phyloP scores from a whole-genome alignment of 2,329 filamentous ascomycete genomes.

The Canariomyces notabilis region DNA sequence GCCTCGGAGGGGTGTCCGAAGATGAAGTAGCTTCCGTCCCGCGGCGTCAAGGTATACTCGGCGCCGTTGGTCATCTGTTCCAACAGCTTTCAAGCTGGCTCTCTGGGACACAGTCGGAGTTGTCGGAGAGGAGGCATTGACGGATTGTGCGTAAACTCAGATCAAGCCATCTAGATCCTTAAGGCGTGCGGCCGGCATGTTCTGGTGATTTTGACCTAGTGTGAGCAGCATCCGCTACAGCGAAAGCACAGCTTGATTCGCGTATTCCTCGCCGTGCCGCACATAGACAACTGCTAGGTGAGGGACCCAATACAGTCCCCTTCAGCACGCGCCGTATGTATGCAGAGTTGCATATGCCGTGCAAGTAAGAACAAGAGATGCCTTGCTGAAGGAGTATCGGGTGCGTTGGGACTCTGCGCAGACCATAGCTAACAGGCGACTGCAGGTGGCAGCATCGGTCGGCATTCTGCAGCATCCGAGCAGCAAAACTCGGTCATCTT shows the following conservation, averaged over 20 bases:
- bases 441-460: background rate
- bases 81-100: too few relatives aligned
- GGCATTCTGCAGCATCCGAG: background rate
- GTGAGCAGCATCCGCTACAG: constrained; percentile 6
- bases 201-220: constrained; percentile 3
- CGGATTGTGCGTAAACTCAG: too few relatives aligned
- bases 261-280: constrained; percentile 16
- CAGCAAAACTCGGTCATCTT: background rate
- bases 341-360: background rate
- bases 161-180: too few relatives aligned
- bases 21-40: too few relatives aligned
- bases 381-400: background rate
- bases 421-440: background rate
- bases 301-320: background rate
- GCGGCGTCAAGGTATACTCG: too few relatives aligned
- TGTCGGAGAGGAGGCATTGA: too few relatives aligned
- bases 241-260: constrained; percentile 10
- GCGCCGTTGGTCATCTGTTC: too few relatives aligned
- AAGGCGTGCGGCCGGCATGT: constrained; percentile 2
- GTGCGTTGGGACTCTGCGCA: background rate
- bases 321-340: constrained; percentile 2
- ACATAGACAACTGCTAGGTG: constrained; percentile 5
- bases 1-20: too few relatives aligned
- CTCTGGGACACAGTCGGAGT: too few relatives aligned
- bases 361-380: background rate